These are phyloP conservation scores for Colletotrichum sp. DNA, from an alignment of 2,329 filamentous ascomycete species.

Conservation along the genomic window DNA sequence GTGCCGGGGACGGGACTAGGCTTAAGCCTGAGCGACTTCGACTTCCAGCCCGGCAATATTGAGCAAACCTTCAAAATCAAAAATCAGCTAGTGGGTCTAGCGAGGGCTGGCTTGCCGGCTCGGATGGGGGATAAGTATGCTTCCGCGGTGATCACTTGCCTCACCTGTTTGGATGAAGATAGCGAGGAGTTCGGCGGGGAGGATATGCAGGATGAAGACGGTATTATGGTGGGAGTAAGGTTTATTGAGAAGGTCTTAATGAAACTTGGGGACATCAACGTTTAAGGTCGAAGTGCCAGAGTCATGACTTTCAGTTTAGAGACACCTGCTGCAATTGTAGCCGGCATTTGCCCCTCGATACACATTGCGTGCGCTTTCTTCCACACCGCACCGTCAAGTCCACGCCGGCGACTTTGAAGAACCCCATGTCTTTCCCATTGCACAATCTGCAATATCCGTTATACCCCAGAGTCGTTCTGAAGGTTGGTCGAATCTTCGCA, in stretches of 20 bases:
- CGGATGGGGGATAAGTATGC: constrained; percentile 34
- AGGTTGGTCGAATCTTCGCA: background rate
- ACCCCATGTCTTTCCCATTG: too few relatives aligned
- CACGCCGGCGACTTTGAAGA: too few relatives aligned
- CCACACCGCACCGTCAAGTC: too few relatives aligned
- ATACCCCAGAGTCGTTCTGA: background rate
- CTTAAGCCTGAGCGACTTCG: background rate
- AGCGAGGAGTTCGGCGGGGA: constrained; percentile 32
- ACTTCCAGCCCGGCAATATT: background rate
- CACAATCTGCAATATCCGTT: too few relatives aligned
- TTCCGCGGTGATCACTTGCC: constrained; percentile 34
- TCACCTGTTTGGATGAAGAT: constrained; percentile 36
- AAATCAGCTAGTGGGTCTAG: constrained; percentile 20
- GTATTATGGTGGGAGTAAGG: constrained; percentile 29
- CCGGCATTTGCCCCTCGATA: too few relatives aligned
- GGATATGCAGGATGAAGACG: constrained; percentile 33
- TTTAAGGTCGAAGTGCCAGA: too few relatives aligned
- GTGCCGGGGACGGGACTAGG: background rate
- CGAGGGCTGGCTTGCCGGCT: constrained; percentile 19
- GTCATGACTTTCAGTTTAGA: too few relatives aligned
- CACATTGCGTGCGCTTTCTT: too few relatives aligned
- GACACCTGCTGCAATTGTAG: too few relatives aligned
- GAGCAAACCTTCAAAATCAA: background rate
- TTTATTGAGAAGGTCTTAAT: constrained; percentile 32
- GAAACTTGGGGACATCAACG: background rate